Evolutionary conservation across 1,284 basidiomycete species (phyloP), one percentile per base, ranked within the genome.

Genomic region (Hymenochaete sp.): DNA sequence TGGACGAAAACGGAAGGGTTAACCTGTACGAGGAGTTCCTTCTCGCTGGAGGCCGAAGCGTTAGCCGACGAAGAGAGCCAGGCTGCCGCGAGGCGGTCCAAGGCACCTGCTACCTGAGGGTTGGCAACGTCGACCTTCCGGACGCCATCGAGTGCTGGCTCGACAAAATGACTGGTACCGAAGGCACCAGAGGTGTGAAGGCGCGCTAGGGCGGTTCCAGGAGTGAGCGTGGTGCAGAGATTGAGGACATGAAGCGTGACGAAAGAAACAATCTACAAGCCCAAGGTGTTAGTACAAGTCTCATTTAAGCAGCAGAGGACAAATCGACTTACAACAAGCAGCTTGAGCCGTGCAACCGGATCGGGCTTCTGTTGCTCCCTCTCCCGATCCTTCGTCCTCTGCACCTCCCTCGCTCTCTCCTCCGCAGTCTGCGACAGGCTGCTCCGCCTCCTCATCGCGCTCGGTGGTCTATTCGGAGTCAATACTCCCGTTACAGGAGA

Each of bases 231-330:
- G 1, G 95, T 91, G 63, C 86, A 86, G 47, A 98, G 76, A 68
- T 98, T 98, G 55, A 97, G 76, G 46, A 93, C 77, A 59, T 97
- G 93, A 1, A 97, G 67, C 0, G 80, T 82, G 52, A 93, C 71
- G 73, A 97, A 96, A 2, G 90, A 81, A 22, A 82, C 79, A 53
- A 95, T 88, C 78, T 76, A 51, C 3, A n/a, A 16, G 24, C 26
- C 10, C 4, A 14, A 37, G 14, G 9, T 32, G 16, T 44, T 24
- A 42, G 11, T 24, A 35, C 18, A 26, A 9, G 25, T 16, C 24
- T n/a, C 21, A 22, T 28, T 25, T 18, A 18, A 16, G 36, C 18
- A 13, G 22, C 25, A 29, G 46, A 39, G 44, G 22, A 27, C 22
- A 22, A 24, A 41, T 24, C 42, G 33, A 67, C 80, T 49, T 58